phyloP scores from a whole-genome alignment of 176 grass and related monocot genomes.

The Lolium rigidum region DNA sequence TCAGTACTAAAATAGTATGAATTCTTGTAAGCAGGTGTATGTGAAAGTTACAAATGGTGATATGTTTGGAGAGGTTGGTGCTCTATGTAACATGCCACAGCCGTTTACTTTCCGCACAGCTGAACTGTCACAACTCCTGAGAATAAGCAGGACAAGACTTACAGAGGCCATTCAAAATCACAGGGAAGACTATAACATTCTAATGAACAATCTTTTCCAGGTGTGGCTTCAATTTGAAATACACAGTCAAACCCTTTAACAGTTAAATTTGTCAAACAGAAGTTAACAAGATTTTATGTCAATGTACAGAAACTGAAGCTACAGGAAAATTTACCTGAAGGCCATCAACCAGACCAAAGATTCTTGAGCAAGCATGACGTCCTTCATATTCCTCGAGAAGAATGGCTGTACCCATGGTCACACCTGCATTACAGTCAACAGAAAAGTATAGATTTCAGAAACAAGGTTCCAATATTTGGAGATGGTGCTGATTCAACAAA shows the following conservation, averaged over 20 bases:
- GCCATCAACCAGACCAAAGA: conserved; percentile 41
- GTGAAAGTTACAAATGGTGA: conserved; percentile 54
- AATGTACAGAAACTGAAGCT: conserved; percentile 53
- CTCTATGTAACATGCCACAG: conserved; percentile 62
- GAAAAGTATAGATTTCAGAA: conserved; percentile 10
- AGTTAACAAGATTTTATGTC: conserved; percentile 19
- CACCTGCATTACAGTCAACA: conserved; percentile 33
- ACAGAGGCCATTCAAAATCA: conserved; percentile 75
- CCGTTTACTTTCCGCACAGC: conserved; percentile 74
- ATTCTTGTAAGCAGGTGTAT: conserved; percentile 59
- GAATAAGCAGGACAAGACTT: conserved; percentile 69
- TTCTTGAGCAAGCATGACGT: conserved; percentile 40
- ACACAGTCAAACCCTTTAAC: background rate
- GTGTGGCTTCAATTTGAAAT: conserved; percentile 50
- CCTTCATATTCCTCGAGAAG: conserved; percentile 47
- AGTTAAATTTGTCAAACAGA: background rate
- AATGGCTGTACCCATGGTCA: conserved; percentile 14
- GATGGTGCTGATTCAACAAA: conserved; percentile 36
- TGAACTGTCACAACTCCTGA: conserved; percentile 82
- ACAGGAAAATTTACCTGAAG: conserved; percentile 51
- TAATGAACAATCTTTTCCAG: conserved; percentile 86
- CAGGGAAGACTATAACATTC: conserved; percentile 55
- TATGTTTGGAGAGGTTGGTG: conserved; percentile 76
- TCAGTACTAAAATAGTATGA: conserved; percentile 18
- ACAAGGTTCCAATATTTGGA: conserved; percentile 34